Percentiles rank a stretch among this genome's conserved stretches.
Evolutionary conservation across 495 filamentous ascomycete genomes (phyloP).

Genomic region (Neurospora sp.): DNA sequence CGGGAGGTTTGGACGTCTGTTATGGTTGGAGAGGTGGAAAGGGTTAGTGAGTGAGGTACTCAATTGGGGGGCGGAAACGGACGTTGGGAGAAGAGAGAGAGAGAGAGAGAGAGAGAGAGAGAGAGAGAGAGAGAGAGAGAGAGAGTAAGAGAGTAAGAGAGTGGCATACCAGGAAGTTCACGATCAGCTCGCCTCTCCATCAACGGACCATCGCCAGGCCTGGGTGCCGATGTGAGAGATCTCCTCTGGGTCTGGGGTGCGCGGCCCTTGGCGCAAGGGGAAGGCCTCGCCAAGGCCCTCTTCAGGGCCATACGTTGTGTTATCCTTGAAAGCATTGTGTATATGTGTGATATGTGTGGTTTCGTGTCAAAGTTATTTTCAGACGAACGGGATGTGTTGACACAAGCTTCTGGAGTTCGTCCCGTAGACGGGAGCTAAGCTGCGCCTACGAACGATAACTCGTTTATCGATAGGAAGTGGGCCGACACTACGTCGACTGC

Average conservation of each 20-base stretch:
- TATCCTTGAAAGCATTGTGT: conserved; percentile 29
- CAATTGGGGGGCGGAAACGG: background rate
- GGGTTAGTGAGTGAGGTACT: background rate
- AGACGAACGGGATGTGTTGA: background rate
- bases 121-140: no score
- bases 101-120: no score
- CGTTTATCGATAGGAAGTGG: background rate
- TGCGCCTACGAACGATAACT: background rate
- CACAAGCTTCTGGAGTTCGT: background rate
- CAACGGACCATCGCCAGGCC: conserved; percentile 54
- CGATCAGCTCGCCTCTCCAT: conserved; percentile 73
- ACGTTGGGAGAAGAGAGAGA: background rate
- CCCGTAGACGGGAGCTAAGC: background rate
- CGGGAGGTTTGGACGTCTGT: conserved; percentile 19
- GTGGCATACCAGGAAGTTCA: conserved; percentile 52
- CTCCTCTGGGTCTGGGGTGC: conserved; percentile 15
- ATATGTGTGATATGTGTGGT: conserved; percentile 5
- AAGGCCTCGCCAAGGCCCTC: conserved; percentile 5
- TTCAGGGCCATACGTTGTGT: conserved; percentile 22
- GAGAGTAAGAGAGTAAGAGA: no score
- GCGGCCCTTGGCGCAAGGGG: background rate
- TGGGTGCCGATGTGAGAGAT: conserved; percentile 35
- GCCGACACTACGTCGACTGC: background rate
- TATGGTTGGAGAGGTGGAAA: background rate
- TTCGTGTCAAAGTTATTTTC: background rate